Evolutionary conservation across 2,329 filamentous ascomycete genomes (phyloP), one percentile per base, ranked within the genome.

Genomic region (Talaromyces sp.): DNA sequence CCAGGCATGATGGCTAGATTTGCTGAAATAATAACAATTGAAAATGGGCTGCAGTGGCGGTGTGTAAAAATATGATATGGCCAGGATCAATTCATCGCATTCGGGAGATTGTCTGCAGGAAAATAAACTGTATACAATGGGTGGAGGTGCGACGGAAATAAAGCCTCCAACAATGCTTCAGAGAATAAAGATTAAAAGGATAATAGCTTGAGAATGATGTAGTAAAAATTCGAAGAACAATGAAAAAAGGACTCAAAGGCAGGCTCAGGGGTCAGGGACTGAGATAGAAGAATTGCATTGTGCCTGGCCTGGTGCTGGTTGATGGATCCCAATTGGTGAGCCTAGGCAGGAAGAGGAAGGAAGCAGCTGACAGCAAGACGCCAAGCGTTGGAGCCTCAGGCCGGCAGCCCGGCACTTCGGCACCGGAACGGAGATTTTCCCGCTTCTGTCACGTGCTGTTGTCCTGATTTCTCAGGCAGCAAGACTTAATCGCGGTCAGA

Each of bases 1-100:
- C 68, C 68, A 65, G 69, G 71, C 76, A 78, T 78, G 54, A 49
- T 66, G 27, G 49, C 51, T n/a, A 54, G 27, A 25, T 36, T 36
- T 56, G 31, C n/a, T 38, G 53, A 36, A 36, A 22, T 1, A 8
- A n/a, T 31, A 54, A 31, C 22, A 40, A 54, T 43, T 13, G 49
- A 43, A 25, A 54, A 29, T 3, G 38, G 47, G 34, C 47, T 64
- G 22, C n/a, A 49, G 25, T 63, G 38, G 61, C 43, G 61, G 38
- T 49, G 38, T 64, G 43, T 51, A 58, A 34, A 64, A 58, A 13
- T 58, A 27, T 58, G 29, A 17, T 58, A 25, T 17, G 60, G 19
- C 45, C 19, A 53, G 45, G 13, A 15, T 63, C 61, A 63, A 29
- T 36, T 63, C 61, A 63, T 63, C 51, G 49, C 34, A 58, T 45